These are phyloP conservation scores for Ottelia alismoides DNA, from an alignment of 106 monocot genomes.

Conservation along the genomic window DNA sequence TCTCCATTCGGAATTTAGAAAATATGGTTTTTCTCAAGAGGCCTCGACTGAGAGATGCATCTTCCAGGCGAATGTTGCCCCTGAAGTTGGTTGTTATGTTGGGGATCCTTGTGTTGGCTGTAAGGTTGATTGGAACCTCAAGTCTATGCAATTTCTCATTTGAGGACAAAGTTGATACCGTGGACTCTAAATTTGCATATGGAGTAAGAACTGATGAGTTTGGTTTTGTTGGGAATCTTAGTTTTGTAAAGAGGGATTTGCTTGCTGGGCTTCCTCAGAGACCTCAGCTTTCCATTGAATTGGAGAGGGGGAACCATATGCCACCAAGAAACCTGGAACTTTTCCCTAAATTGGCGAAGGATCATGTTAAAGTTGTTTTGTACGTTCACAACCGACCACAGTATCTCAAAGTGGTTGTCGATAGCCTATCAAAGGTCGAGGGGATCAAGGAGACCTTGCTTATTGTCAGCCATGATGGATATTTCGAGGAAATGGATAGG, in stretches of 20 bases:
- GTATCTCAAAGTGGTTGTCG: slow-evolving; percentile 60
- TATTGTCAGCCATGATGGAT: slow-evolving; percentile 94
- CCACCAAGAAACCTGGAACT: slow-evolving; percentile 57
- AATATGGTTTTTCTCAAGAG: slow-evolving; percentile 39
- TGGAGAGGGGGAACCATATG: slow-evolving; percentile 42
- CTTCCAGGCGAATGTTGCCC: slow-evolving; percentile 19
- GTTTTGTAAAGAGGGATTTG: slow-evolving; percentile 11
- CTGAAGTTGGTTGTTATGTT: slow-evolving; percentile 11
- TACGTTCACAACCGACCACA: slow-evolving; percentile 95
- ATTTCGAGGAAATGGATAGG: slow-evolving; percentile 74
- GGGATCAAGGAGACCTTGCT: slow-evolving; percentile 85
- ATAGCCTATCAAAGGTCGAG: slow-evolving; percentile 60
- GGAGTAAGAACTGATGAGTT: too few species aligned
- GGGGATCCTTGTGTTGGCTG: slow-evolving; percentile 3
- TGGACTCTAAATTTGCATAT: too few species aligned
- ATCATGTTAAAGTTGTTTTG: slow-evolving; percentile 64
- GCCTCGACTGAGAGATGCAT: slow-evolving; percentile 21
- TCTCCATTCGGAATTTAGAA: too few species aligned
- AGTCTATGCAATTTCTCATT: background rate
- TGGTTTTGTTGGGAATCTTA: too few species aligned
- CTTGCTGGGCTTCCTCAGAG: slow-evolving; percentile 44
- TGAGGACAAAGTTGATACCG: background rate
- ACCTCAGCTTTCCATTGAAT: slow-evolving; percentile 35
- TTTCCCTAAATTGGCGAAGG: slow-evolving; percentile 47
- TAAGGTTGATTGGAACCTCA: background rate